Base-by-base conservation (phyloP, 2,329 filamentous ascomycete genomes). In the Grosmannia serpens region DNA sequence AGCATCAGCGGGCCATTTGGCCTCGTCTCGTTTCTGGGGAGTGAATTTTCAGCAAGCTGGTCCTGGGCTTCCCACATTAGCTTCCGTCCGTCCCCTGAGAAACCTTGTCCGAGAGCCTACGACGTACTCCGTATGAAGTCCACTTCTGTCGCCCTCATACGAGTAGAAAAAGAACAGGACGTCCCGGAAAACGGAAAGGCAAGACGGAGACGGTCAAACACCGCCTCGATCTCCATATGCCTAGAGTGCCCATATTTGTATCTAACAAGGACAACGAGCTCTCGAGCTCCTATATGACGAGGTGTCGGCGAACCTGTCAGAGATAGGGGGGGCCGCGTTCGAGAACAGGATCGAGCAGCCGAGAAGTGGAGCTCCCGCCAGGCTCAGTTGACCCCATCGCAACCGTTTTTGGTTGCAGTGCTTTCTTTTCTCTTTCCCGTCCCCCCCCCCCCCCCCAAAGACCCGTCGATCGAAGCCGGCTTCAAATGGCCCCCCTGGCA, bases 401-500 rank as follows among this genome's bases (percentile, higher is more conserved):
- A 58, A 35, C 47, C 50, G 56, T 53, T 58, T 58, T 53, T 54
- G 49, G 51, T 58, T 41, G 31, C 57, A 49, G 29, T 58, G 22
- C 54, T 50, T 51, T 52, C 49, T 58, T 55, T 35, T 50, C 41
- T 38, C 33, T 26, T 46, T 51, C 26, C 35, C 38, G 51, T 53
- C 7, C 22, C 51, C 51, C 51, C 51, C 49, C 27, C 33, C 4
- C 49, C 22, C 47, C 49, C 27, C 38, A 15, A 52, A 41, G 50
- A 27, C 56, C 44, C 55, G 58, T 60, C 58, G 56, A 61, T 61
- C 59, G 51, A 57, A 38, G 33, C 22, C 24, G 49, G 50, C 50
- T 55, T 53, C 52, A 54, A 53, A 58, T 46, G 56, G 27, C 53
- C 61, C 57, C 57, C 59, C 57, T 60, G 46, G 53, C 53, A 59